Evolutionary conservation across 225 moss, liverwort and hornwort species (phyloP).

Genomic region (Neckera pumila): DNA sequence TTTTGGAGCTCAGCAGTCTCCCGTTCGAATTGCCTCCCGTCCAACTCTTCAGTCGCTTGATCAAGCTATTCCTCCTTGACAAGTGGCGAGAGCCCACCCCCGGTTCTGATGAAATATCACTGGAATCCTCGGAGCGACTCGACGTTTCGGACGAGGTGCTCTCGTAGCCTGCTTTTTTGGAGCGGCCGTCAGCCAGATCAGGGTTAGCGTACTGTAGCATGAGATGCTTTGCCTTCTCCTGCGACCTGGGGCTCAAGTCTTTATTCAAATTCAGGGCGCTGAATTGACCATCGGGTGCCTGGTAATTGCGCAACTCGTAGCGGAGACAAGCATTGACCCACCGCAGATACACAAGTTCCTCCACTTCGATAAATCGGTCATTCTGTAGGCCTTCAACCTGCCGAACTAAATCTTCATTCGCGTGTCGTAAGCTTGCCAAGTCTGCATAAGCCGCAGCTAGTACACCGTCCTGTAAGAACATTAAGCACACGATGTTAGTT

Average conservation of each 20-base stretch:
- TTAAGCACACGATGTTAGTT: not conserved
- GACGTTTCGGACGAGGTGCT: constrained; percentile 55
- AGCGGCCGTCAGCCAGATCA: constrained; percentile 6
- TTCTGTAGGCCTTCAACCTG: constrained; percentile 84
- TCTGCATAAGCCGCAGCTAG: constrained; percentile 52
- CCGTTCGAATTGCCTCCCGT: constrained; percentile 4
- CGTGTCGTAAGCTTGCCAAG: constrained; percentile 45
- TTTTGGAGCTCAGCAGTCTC: constrained; percentile 41
- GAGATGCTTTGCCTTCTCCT: constrained; percentile 63
- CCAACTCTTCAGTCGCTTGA: constrained; percentile 66
- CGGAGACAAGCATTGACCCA: constrained; percentile 93
- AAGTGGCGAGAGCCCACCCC: not conserved
- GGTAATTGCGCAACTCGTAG: constrained; percentile 66
- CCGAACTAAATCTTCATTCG: constrained; percentile 63
- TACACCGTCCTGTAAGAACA: constrained; percentile 30
- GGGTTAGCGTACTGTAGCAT: constrained; percentile 85
- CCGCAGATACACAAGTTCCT: constrained; percentile 79
- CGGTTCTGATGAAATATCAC: constrained; percentile 36
- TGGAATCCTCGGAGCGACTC: constrained; percentile 30
- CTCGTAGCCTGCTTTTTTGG: constrained; percentile 48
- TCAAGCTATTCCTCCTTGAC: constrained; percentile 38
- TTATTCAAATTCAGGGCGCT: constrained; percentile 68
- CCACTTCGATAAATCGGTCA: constrained; percentile 76
- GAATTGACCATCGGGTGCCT: constrained; percentile 27
- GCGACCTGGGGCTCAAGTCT: constrained; percentile 71